Evolutionary conservation across 2,329 filamentous ascomycete genomes (phyloP), one percentile per base, ranked within the genome.

Genomic region (Lasiodiplodia sp.): DNA sequence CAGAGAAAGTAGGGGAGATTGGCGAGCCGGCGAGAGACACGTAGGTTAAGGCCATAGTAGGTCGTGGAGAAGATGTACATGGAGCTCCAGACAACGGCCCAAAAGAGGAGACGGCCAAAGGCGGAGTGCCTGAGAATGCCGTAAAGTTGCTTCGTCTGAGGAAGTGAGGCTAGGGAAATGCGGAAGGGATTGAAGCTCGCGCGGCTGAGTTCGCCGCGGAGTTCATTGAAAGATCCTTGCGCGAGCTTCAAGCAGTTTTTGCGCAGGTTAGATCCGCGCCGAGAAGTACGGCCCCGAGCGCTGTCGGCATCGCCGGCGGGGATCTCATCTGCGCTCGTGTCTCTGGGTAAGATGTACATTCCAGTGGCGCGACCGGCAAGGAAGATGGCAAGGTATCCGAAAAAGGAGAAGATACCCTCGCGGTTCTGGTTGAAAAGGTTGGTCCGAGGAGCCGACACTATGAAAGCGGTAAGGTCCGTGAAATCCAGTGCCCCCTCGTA

Each of bases 1-100:
- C 95, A 98, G 55, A 97, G 84, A 53, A 98, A 87, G 78, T 99
- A 99, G 0, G 96, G 94, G 71, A 97, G 85, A 75, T 99, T 99
- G 10, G 95, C 96, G 68, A 98, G 84, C 0, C 96, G 90, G 23
- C 96, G 91, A 6, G 96, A 98, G 8, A 97, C 93, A 16, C 85
- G 85, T 34, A 97, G 84, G 7, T 89, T 89, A 40, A 93, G 74
- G 6, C 93, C 94, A 71, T 91, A 91, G 75, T 90, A 91, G 73
- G 86, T 87, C 1, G 91, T 93, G 40, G 88, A 86, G 31, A 93
- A 73, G 63, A 87, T 83, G 80, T 94, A 97, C 14, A 97, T 82
- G 0, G 82, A 80, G 2, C 84, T 85, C 93, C 94, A 97, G 60
- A 89, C 79, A 1, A 82, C 76, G 2, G 89, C 88, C 86, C 92